Conservation (phyloP, 371 early-diverging fungal genomes). For the Mortierella sp. region DNA sequence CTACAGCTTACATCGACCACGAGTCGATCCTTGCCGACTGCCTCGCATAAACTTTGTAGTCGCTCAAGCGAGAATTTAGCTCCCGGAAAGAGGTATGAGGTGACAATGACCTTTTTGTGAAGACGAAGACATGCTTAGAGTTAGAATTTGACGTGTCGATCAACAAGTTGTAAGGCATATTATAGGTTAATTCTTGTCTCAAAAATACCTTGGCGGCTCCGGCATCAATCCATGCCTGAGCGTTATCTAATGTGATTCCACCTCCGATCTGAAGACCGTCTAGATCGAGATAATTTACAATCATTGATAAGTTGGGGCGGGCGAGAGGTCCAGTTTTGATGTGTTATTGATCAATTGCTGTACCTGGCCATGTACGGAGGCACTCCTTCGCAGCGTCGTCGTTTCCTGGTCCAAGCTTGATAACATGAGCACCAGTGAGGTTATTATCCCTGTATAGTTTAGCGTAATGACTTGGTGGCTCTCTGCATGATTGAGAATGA, state of each 20-base stretch:
- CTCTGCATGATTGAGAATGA: conserved; percentile 58
- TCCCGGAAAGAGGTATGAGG: conserved; percentile 92
- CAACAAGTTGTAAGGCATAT: too few relatives aligned
- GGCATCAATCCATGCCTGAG: conserved; percentile 84
- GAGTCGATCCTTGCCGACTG: conserved; percentile 83
- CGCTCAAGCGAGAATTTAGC: conserved; percentile 79
- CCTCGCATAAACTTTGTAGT: conserved; percentile 67
- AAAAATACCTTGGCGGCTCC: conserved; percentile 85
- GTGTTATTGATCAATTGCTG: neutral
- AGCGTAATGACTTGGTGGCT: conserved; percentile 85
- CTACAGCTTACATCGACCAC: conserved; percentile 97
- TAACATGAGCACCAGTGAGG: conserved; percentile 92
- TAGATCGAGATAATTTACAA: conserved; percentile 5
- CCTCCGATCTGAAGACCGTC: conserved; percentile 93
- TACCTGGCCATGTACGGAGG: conserved; percentile 86
- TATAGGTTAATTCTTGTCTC: neutral
- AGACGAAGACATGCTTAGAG: neutral
- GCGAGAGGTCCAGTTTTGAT: neutral
- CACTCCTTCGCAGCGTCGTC: conserved; percentile 90
- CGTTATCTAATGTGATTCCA: conserved; percentile 92
- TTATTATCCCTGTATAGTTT: conserved; percentile 77
- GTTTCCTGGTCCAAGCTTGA: conserved; percentile 93
- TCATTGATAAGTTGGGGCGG: too few relatives aligned
- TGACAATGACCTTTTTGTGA: conserved; percentile 85
- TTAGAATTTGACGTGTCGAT: neutral